These are phyloP conservation scores for Stachybotrys elegans DNA, from an alignment of 2,329 filamentous ascomycete genomes.

Conservation along the genomic window DNA sequence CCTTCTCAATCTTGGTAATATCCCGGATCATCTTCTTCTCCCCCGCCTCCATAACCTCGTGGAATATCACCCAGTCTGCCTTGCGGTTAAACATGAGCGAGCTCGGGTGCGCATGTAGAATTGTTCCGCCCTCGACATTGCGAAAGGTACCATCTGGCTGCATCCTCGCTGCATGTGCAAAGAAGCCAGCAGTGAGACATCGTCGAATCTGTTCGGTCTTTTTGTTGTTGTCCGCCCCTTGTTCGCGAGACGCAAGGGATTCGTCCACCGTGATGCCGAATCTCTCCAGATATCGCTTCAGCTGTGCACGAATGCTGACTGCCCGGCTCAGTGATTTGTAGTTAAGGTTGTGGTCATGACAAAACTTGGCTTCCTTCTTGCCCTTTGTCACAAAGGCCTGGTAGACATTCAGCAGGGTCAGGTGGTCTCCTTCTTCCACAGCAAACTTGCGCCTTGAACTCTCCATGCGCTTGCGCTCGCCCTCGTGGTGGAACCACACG, in stretches of 20 bases:
- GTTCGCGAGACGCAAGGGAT: constrained; percentile 37
- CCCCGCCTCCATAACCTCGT: constrained; percentile 85
- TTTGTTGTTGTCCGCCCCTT: constrained; percentile 20
- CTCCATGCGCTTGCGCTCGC: constrained; percentile 70
- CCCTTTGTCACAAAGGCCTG: constrained; percentile 80
- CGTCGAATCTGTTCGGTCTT: constrained; percentile 71
- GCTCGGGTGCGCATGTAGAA: constrained; percentile 82
- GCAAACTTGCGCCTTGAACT: constrained; percentile 75
- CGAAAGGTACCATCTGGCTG: constrained; percentile 86
- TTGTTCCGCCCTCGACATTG: constrained; percentile 74
- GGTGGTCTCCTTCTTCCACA: constrained; percentile 87
- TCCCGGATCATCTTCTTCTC: constrained; percentile 88
- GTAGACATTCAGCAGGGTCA: constrained; percentile 92
- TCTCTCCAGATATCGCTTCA: constrained; percentile 81
- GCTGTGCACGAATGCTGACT: constrained; percentile 78
- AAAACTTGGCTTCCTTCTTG: constrained; percentile 80
- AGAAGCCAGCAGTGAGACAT: constrained; percentile 86
- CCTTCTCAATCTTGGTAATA: constrained; percentile 87
- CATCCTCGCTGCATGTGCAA: constrained; percentile 91
- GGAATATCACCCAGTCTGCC: constrained; percentile 94
- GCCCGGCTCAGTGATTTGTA: constrained; percentile 79
- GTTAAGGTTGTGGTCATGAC: constrained; percentile 80
- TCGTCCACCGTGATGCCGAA: constrained; percentile 72
- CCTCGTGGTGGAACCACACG: constrained; percentile 78
- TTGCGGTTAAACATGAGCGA: constrained; percentile 95